A percentile compares a stretch with the other conserved stretches of the same genome.
These are phyloP conservation scores for Trichoderma atroviride DNA, from an alignment of 2,329 filamentous ascomycete genomes.

Conservation along the genomic window DNA sequence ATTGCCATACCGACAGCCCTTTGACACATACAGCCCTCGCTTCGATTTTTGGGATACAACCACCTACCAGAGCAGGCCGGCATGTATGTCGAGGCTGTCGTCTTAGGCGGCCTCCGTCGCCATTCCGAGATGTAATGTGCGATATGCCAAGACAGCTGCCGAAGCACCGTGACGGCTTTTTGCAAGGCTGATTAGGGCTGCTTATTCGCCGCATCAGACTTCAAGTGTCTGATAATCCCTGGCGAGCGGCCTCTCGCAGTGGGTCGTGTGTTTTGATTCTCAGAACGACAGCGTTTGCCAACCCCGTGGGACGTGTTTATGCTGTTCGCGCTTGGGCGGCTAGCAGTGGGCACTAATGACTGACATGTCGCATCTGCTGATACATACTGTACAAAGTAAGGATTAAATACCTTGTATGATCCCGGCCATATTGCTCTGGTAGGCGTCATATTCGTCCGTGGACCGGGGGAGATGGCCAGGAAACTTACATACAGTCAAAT, in stretches of 20 bases:
- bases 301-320: not conserved
- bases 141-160: slow-evolving; percentile 1
- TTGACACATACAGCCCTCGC: not conserved
- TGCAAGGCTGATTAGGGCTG: slow-evolving; percentile 17
- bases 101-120: slow-evolving; percentile 9
- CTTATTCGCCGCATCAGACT: not conserved
- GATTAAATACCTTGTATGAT: slow-evolving; percentile 18
- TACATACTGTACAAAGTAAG: not conserved
- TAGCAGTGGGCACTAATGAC: not conserved
- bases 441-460: slow-evolving; percentile 20
- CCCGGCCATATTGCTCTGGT: not conserved
- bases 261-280: slow-evolving; percentile 1
- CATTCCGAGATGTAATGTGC: not conserved
- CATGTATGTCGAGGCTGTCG: not conserved
- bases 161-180: not conserved
- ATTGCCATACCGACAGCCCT: not conserved
- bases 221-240: not conserved
- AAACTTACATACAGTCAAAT: not conserved
- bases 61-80: not conserved
- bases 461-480: slow-evolving; percentile 12
- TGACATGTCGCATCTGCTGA: not conserved
- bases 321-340: not conserved
- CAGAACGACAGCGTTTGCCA: not conserved
- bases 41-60: not conserved
- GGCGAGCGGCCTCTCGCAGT: slow-evolving; percentile 6